These are phyloP conservation scores for Periconia digitata DNA, from an alignment of 2,329 filamentous ascomycete genomes.

Conservation along the genomic window DNA sequence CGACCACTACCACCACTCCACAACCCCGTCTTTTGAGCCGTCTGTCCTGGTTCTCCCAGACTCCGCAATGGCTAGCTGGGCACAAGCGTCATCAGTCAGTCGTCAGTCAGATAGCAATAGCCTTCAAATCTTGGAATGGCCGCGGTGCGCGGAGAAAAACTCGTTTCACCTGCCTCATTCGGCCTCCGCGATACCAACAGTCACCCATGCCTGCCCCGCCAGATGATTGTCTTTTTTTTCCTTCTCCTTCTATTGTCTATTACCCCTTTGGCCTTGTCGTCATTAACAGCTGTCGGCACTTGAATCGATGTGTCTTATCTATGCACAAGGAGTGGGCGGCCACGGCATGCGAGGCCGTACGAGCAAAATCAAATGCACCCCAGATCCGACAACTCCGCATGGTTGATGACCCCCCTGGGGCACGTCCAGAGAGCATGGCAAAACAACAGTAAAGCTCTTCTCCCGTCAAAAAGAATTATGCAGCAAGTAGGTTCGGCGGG, in stretches of 20 bases:
- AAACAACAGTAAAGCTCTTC: too few relatives aligned
- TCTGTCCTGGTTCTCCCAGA: not conserved
- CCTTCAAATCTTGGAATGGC: not conserved
- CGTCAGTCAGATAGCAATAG: not conserved
- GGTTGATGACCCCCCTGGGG: not conserved
- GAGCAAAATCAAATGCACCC: slow-evolving; percentile 13
- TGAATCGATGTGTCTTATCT: too few relatives aligned
- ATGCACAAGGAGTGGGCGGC: too few relatives aligned
- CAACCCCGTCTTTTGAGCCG: slow-evolving; percentile 7
- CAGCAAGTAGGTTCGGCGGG: not conserved
- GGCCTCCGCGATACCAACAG: slow-evolving; percentile 6
- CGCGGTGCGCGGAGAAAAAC: slow-evolving; percentile 14
- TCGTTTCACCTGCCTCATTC: slow-evolving; percentile 19
- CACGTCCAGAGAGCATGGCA: too few relatives aligned
- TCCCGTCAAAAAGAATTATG: not conserved
- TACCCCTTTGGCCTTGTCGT: too few relatives aligned
- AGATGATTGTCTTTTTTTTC: slow-evolving; percentile 5
- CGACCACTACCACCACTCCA: not conserved
- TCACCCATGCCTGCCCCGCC: slow-evolving; percentile 1
- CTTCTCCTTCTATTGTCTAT: too few relatives aligned
- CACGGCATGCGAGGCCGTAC: not conserved
- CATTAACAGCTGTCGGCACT: too few relatives aligned
- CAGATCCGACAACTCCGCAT: slow-evolving; percentile 18
- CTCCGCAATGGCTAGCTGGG: slow-evolving; percentile 15
- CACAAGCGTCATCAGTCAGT: not conserved